A percentile compares a stretch with the other conserved stretches of the same genome.
Conservation (phyloP, 306 rosid species). For the Lupinus albus region DNA sequence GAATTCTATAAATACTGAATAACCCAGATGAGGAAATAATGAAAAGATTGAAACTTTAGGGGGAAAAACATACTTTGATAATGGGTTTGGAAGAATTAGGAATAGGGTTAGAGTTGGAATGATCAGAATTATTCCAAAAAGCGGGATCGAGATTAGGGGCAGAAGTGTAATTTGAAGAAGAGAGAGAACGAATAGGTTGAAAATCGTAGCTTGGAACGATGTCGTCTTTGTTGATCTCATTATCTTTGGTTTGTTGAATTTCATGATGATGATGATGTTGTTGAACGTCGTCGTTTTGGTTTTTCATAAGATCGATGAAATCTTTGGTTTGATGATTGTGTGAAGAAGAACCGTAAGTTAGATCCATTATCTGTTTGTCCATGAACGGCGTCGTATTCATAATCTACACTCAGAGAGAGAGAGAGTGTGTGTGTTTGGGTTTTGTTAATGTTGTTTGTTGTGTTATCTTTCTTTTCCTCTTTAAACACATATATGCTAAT, state of each 20-base stretch:
- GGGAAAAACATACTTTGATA: constrained; percentile 47
- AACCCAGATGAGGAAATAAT: constrained; percentile 18
- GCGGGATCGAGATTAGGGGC: constrained; percentile 43
- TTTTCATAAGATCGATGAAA: constrained; percentile 64
- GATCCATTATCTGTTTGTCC: constrained; percentile 97
- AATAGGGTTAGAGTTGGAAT: constrained; percentile 60
- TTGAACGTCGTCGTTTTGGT: constrained; percentile 9
- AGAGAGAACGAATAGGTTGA: constrained; percentile 72
- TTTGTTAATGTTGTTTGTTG: too few species aligned
- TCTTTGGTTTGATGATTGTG: constrained; percentile 51
- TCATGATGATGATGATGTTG: not conserved
- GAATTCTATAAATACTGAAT: not conserved
- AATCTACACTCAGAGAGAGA: too few species aligned
- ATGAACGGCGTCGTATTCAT: constrained; percentile 78
- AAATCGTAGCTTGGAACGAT: constrained; percentile 85
- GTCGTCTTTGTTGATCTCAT: constrained; percentile 56
- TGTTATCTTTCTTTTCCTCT: too few species aligned
- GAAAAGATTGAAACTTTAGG: not conserved
- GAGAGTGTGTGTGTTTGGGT: too few species aligned
- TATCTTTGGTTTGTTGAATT: constrained; percentile 35
- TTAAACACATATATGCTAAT: too few species aligned
- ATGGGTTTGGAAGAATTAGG: constrained; percentile 46
- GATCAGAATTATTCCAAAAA: not conserved
- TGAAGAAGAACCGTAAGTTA: constrained; percentile 54
- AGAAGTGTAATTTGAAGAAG: constrained; percentile 50